Conservation (phyloP, 805 yeast genomes). For the Metschnikowia colocasiae region DNA sequence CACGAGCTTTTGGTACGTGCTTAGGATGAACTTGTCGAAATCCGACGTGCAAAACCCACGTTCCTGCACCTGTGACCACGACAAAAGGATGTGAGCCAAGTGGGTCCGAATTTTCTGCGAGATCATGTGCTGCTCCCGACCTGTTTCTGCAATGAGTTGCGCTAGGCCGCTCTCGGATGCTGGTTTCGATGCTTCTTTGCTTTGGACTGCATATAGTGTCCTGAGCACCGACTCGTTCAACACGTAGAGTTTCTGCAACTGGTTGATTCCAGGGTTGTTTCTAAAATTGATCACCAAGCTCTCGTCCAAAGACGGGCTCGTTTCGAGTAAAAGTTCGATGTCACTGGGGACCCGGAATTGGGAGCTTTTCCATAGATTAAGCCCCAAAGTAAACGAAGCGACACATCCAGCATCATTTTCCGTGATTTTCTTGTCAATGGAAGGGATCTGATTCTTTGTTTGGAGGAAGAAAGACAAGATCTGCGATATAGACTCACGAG, state of each 20-base stretch:
- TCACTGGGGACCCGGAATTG: conserved; percentile 7
- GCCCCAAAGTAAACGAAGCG: conserved; percentile 13
- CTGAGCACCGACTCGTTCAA: conserved; percentile 20
- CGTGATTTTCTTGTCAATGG: not conserved
- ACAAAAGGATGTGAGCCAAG: conserved; percentile 20
- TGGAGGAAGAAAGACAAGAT: not conserved
- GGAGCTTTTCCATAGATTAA: conserved; percentile 17
- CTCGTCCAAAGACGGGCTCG: conserved; percentile 5
- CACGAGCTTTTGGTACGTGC: conserved; percentile 15
- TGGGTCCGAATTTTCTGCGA: conserved; percentile 16
- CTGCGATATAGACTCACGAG: not conserved
- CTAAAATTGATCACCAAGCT: conserved; percentile 19
- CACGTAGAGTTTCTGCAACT: conserved; percentile 22
- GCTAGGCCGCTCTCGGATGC: conserved; percentile 4
- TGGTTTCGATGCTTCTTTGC: not conserved
- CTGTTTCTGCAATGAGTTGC: conserved; percentile 4
- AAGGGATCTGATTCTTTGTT: not conserved
- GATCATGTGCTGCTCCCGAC: conserved; percentile 21
- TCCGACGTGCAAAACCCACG: conserved; percentile 7
- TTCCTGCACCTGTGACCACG: conserved; percentile 7
- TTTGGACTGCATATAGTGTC: conserved; percentile 15
- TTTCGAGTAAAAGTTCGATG: not conserved
- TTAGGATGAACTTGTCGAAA: conserved; percentile 23
- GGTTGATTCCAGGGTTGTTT: conserved; percentile 15
- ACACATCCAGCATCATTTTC: conserved; percentile 3